phyloP scores from a whole-genome alignment of 2,329 filamentous ascomycete species.

The Venturia pyrina region DNA sequence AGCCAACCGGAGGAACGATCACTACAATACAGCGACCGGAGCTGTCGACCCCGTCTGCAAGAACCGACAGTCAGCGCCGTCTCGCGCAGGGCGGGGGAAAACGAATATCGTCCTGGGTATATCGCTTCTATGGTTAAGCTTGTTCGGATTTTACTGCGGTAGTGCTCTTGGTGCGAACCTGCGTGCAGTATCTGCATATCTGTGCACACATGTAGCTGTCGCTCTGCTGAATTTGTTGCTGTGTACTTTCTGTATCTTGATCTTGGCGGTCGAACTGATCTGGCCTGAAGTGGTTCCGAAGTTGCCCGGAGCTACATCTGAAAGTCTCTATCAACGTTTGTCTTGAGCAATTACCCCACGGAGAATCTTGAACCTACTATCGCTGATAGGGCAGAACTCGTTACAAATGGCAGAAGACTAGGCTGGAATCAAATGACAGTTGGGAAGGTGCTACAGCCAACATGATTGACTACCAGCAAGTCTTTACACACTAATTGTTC shows the following conservation, averaged over 20 bases:
- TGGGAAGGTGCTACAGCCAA: no score
- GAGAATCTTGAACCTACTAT: background rate
- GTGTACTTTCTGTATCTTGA: slow-evolving; percentile 38
- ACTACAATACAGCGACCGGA: background rate
- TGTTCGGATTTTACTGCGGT: slow-evolving; percentile 30
- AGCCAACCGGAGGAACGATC: background rate
- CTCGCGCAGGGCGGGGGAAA: background rate
- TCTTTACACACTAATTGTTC: background rate
- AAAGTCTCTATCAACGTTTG: background rate
- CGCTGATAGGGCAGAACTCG: background rate
- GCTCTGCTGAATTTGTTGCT: slow-evolving; percentile 42
- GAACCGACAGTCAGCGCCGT: background rate
- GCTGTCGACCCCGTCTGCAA: background rate
- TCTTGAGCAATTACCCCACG: background rate
- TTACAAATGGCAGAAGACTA: background rate
- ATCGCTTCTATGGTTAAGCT: slow-evolving; percentile 39
- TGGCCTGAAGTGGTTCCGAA: slow-evolving; percentile 37
- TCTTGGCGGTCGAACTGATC: background rate
- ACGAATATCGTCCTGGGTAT: slow-evolving; percentile 66
- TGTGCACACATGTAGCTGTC: slow-evolving; percentile 50
- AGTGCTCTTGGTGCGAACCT: slow-evolving; percentile 42
- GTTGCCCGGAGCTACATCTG: background rate
- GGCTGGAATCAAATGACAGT: no score
- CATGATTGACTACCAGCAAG: background rate
- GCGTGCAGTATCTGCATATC: slow-evolving; percentile 44